Conservation (phyloP, 2,329 filamentous ascomycete genomes). For the Fusarium liriodendri region DNA sequence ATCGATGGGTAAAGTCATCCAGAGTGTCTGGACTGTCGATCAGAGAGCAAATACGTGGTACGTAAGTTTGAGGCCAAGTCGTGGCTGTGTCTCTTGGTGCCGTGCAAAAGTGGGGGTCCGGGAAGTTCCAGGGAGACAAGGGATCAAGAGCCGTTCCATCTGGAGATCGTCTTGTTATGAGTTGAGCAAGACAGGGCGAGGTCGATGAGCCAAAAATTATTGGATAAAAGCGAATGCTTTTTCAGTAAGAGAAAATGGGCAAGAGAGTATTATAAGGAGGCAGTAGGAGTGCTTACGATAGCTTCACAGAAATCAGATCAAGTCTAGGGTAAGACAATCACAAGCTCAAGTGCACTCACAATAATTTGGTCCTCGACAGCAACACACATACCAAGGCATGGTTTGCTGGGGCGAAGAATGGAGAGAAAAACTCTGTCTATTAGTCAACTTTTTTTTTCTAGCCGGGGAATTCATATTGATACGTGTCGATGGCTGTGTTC, state of each 20-base stretch:
- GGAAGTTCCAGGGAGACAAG: not conserved
- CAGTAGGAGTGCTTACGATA: not conserved
- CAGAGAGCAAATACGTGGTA: not conserved
- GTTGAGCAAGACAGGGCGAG: accelerated
- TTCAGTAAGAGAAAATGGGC: no score
- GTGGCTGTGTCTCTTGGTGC: not conserved
- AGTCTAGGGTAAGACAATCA: not conserved
- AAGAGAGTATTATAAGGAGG: not conserved
- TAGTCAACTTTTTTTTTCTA: no score
- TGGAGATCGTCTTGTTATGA: not conserved
- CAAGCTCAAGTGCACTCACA: not conserved
- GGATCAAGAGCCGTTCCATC: not conserved
- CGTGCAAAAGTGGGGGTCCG: not conserved
- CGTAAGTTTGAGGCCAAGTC: not conserved
- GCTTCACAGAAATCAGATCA: not conserved
- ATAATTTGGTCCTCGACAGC: not conserved
- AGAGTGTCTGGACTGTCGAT: not conserved
- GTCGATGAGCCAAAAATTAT: not conserved
- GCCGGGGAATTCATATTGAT: no score
- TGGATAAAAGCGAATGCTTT: accelerated
- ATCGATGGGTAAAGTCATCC: not conserved
- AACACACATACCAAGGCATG: not conserved
- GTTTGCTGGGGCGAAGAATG: not conserved
- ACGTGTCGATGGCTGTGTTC: no score
- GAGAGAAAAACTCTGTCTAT: no score